Conservation (phyloP, 805 yeast genomes). For the Wickerhamiella allomyrinae region DNA sequence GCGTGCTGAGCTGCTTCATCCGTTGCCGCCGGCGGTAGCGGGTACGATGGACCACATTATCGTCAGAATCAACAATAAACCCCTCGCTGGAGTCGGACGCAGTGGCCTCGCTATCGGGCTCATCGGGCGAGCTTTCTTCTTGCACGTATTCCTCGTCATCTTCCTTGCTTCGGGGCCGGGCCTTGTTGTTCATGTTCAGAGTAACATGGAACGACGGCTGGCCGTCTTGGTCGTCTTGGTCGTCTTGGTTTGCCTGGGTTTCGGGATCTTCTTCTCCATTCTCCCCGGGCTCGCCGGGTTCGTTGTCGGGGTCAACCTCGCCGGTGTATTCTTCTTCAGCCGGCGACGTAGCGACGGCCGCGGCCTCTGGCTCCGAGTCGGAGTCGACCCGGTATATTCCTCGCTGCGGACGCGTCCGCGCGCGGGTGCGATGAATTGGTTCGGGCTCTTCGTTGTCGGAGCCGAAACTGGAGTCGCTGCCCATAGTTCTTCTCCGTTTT, state of each 20-base stretch:
- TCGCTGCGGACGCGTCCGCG: neutral
- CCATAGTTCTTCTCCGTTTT: neutral
- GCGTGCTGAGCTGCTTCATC: neutral
- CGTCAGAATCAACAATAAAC: constrained; percentile 15
- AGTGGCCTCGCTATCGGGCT: neutral
- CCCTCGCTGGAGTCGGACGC: neutral
- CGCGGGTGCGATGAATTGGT: neutral
- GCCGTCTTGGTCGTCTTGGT: neutral
- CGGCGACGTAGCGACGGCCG: neutral
- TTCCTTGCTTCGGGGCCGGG: neutral
- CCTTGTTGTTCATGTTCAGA: neutral
- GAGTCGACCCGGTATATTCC: neutral
- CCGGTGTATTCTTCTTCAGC: neutral
- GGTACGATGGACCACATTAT: constrained; percentile 7
- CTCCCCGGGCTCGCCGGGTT: neutral
- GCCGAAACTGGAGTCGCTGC: neutral
- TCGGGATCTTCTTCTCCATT: neutral
- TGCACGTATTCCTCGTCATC: constrained; percentile 1
- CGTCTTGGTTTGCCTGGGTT: neutral
- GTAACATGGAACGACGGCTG: neutral
- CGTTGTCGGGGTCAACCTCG: neutral
- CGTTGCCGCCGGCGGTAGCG: constrained; percentile 1
- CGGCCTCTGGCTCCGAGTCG: neutral
- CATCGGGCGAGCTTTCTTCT: neutral
- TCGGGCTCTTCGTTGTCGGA: neutral